Base-by-base conservation (phyloP, 768 basidiomycete species). In the Hemileccinum rubropunctum region DNA sequence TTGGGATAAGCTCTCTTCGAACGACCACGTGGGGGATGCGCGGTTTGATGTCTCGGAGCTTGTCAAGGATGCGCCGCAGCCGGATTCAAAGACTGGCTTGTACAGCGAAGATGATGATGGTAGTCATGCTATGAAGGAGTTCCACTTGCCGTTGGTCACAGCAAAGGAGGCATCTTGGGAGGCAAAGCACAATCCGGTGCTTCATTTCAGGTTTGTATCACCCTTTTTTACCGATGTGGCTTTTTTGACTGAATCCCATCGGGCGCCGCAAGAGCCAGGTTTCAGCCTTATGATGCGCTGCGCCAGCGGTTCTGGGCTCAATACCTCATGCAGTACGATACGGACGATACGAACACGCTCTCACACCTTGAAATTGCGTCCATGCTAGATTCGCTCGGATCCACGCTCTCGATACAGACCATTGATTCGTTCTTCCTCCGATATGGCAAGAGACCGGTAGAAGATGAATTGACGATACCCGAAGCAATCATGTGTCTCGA, bases 331-430 rank as follows among this genome's bases (percentile, higher is more conserved):
- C 88, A 95, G 57, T 98, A 98, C 69, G 95, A 97, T 58, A 79
- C 84, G 0, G 93, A 95, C 67, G 90, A 94, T 53, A 88, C 84
- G 0, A 72, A 73, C 18, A 65, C 78, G 1, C 70, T 95, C 35
- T 93, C 91, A 0, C 84, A 86, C 53, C 72, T 95, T 48, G 97
- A 98, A 67, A 76, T 97, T 28, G 90, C 88, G 0, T 90, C 90
- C 11, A 94, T 98, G 90, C 85, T 99, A 37, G 95, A 98, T 71
- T 95, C 95, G 2, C 84, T 99, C 33, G 94, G 94, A 5, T 97
- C 94, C 4, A 98, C 95, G 0, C 80, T 98, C 42, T 88, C 88
- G 7, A 70, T 68, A 0, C 73, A 82, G 38, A 98, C 95, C 1
- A 73, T 97, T 50, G 78, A 87, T 57, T 77, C 78, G 13, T 98